These are phyloP conservation scores for Metschnikowia lochheadii DNA, from an alignment of 805 yeast species.

Conservation along the genomic window DNA sequence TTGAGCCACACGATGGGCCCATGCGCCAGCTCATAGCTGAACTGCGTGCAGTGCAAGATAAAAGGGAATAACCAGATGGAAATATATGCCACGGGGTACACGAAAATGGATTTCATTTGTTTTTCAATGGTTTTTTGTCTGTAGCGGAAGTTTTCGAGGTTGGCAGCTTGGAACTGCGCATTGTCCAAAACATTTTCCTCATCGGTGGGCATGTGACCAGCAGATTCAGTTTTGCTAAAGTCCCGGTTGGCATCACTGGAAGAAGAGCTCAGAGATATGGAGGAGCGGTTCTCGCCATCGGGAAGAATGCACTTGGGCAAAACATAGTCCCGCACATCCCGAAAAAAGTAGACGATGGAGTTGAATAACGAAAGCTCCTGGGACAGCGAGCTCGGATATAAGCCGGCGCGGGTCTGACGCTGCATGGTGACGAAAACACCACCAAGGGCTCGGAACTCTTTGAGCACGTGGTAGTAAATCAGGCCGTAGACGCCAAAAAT, in stretches of 20 bases:
- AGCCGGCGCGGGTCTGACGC: conserved; percentile 10
- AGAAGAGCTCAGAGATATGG: neutral
- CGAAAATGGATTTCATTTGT: conserved; percentile 74
- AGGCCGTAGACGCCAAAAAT: conserved; percentile 64
- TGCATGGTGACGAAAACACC: conserved; percentile 39
- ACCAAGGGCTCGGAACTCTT: conserved; percentile 55
- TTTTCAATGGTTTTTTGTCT: conserved; percentile 65
- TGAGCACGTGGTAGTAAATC: conserved; percentile 68
- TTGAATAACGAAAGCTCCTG: conserved; percentile 33
- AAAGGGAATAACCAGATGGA: conserved; percentile 81
- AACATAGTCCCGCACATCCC: conserved; percentile 19
- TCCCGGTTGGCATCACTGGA: conserved; percentile 5
- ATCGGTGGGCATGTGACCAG: conserved; percentile 10
- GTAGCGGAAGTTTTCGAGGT: conserved; percentile 55
- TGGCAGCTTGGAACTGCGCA: conserved; percentile 52
- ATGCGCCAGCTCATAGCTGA: conserved; percentile 41
- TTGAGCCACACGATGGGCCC: conserved; percentile 62
- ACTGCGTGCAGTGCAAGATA: conserved; percentile 56
- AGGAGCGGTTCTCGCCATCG: conserved; percentile 10
- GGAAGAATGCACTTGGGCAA: conserved; percentile 30
- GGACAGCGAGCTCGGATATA: conserved; percentile 11
- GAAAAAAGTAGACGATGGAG: conserved; percentile 28
- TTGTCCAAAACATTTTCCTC: conserved; percentile 23
- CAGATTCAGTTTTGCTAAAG: conserved; percentile 2
- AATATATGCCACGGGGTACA: conserved; percentile 80